These are phyloP conservation scores for Coccomyxa sp. DNA, from an alignment of 139 green algal species.

Conservation along the genomic window DNA sequence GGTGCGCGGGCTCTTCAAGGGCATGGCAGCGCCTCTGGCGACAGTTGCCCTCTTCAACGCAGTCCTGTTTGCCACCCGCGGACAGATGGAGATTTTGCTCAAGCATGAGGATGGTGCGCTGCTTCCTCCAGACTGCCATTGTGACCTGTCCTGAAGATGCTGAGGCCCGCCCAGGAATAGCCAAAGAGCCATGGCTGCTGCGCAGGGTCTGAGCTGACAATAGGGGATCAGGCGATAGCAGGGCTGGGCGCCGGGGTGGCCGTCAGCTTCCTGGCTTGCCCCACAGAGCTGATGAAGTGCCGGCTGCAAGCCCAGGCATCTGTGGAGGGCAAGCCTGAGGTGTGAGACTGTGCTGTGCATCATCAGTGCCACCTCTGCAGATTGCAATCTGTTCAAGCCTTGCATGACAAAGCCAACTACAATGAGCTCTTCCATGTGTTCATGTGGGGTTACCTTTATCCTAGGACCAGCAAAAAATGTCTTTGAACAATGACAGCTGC, in stretches of 20 bases:
- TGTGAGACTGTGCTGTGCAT: too few species aligned
- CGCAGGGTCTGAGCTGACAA: slow-evolving; percentile 41
- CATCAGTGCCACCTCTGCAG: too few species aligned
- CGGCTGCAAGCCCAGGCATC: slow-evolving; percentile 62
- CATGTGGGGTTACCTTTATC: too few species aligned
- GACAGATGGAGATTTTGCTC: slow-evolving; percentile 62
- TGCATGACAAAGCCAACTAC: too few species aligned
- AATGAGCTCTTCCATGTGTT: too few species aligned
- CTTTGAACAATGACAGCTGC: too few species aligned
- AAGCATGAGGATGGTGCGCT: slow-evolving; percentile 42
- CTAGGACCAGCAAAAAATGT: too few species aligned
- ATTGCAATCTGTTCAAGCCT: too few species aligned
- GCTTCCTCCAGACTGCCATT: too few species aligned
- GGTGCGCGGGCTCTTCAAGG: slow-evolving; percentile 55
- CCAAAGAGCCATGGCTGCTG: too few species aligned
- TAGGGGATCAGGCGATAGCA: slow-evolving; percentile 47
- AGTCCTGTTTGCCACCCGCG: slow-evolving; percentile 61
- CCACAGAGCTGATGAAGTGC: slow-evolving; percentile 85
- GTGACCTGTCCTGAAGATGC: too few species aligned
- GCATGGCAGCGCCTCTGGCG: slow-evolving; percentile 68
- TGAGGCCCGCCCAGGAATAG: too few species aligned
- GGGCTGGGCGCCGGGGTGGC: slow-evolving; percentile 54
- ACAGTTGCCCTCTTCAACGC: slow-evolving; percentile 82
- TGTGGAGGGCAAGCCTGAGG: background rate
- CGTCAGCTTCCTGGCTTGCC: slow-evolving; percentile 66